Evolutionary conservation across 139 green algal genomes (phyloP).

Genomic region (Coelastrella sp.): DNA sequence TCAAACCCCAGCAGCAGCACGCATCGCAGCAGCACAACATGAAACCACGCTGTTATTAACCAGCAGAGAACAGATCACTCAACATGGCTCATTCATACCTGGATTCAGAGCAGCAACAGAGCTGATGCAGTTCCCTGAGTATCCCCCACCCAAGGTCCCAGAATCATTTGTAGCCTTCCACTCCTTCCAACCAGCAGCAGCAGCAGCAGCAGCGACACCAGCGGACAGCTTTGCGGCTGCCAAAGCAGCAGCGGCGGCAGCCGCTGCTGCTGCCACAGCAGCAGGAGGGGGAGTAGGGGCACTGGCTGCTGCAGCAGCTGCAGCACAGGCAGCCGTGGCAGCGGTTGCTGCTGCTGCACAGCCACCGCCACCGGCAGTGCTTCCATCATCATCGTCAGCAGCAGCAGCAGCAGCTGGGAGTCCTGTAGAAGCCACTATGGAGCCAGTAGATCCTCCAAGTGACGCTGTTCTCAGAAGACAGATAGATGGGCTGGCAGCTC

Average conservation of each 20-base stretch:
- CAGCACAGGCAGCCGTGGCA: not conserved
- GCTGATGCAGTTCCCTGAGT: constrained; percentile 29
- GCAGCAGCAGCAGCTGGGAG: not conserved
- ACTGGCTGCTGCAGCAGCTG: not conserved
- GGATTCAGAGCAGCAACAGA: constrained; percentile 27
- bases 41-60: constrained; percentile 46
- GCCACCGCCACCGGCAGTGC: constrained; percentile 22
- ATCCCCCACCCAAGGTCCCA: constrained; percentile 53
- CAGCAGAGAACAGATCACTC: constrained; percentile 45
- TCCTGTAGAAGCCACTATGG: not conserved
- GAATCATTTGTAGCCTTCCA: constrained; percentile 51
- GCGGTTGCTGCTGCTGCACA: constrained; percentile 37
- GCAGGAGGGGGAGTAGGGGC: not conserved
- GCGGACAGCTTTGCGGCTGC: not conserved
- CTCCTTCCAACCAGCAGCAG: constrained; percentile 38
- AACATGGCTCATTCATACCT: constrained; percentile 58
- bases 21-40: constrained; percentile 34
- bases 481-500: constrained; percentile 81
- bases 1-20: constrained; percentile 26
- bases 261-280: constrained; percentile 47
- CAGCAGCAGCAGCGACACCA: not conserved
- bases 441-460: not conserved
- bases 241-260: constrained; percentile 18
- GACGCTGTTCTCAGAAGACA: constrained; percentile 46
- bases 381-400: not conserved